Percentiles rank a stretch among this genome's conserved stretches.
phyloP scores from a whole-genome alignment of 2,329 filamentous ascomycete species.

The Diaporthe citriasiana region DNA sequence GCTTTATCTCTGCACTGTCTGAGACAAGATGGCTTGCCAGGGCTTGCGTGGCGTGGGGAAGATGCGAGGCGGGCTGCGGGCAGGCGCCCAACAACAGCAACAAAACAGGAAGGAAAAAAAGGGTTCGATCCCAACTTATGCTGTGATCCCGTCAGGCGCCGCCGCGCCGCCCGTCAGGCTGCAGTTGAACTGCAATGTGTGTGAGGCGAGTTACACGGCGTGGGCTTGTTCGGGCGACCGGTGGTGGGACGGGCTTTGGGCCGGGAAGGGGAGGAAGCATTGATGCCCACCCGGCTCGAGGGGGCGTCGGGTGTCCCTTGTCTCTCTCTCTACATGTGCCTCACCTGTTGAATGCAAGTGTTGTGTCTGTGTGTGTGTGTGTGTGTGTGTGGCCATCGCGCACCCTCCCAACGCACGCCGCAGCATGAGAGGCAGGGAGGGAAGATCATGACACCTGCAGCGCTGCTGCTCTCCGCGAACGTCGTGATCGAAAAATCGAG shows the following conservation, averaged over 20 bases:
- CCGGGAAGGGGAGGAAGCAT: no score
- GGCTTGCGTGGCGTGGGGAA: neutral
- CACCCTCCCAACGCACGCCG: no score
- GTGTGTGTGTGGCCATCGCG: no score
- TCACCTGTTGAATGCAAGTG: neutral
- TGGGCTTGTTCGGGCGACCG: neutral
- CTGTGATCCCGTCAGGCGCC: constrained; percentile 19
- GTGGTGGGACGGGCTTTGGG: neutral
- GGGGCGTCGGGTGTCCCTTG: no score
- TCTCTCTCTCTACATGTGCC: neutral
- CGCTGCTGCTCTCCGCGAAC: neutral
- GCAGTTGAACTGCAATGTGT: neutral
- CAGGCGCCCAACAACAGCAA: neutral
- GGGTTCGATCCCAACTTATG: neutral
- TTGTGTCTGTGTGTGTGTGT: no score
- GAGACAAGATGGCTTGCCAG: neutral
- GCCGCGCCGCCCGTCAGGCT: neutral
- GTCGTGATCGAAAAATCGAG: neutral
- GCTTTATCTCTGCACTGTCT: neutral
- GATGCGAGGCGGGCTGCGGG: neutral
- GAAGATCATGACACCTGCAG: neutral
- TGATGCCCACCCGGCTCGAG: neutral
- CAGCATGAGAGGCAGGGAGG: no score
- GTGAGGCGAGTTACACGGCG: constrained; percentile 14
- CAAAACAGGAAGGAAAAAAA: neutral